phyloP scores from a whole-genome alignment of 208 protist genomes.

The Wallacemonas rigidus region DNA sequence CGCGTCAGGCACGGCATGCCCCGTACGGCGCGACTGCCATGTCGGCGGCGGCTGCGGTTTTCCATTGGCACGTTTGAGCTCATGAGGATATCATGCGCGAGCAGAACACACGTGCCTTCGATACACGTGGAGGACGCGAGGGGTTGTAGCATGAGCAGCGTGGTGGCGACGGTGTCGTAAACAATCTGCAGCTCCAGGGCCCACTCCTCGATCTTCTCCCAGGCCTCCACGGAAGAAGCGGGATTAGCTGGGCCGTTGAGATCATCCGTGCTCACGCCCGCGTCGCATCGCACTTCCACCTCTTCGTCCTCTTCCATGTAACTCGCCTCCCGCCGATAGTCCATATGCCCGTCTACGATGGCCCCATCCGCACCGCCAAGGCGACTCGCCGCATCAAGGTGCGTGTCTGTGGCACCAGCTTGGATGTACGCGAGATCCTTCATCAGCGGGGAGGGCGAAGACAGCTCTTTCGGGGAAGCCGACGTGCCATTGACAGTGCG shows the following conservation, averaged over 20 bases:
- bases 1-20: conserved; percentile 1
- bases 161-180: conserved; percentile 38
- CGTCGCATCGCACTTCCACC: not conserved
- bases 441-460: too few relatives aligned
- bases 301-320: not conserved
- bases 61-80: not conserved
- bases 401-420: too few relatives aligned
- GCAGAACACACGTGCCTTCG: conserved; percentile 3
- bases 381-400: too few relatives aligned
- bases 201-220: conserved; percentile 17
- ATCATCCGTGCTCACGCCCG: not conserved
- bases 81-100: conserved; percentile 13
- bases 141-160: conserved; percentile 34
- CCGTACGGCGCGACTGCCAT: not conserved
- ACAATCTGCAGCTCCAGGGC: conserved; percentile 31
- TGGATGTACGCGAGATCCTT: too few relatives aligned
- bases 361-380: too few relatives aligned
- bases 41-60: not conserved
- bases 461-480: too few relatives aligned
- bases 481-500: too few relatives aligned
- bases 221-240: not conserved
- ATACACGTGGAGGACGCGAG: conserved; percentile 21
- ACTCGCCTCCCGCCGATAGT: not conserved
- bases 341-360: too few relatives aligned
- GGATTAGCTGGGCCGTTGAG: not conserved